Evolutionary conservation across 257 asterid species (phyloP).

Genomic region (Nicotiana tabacum): DNA sequence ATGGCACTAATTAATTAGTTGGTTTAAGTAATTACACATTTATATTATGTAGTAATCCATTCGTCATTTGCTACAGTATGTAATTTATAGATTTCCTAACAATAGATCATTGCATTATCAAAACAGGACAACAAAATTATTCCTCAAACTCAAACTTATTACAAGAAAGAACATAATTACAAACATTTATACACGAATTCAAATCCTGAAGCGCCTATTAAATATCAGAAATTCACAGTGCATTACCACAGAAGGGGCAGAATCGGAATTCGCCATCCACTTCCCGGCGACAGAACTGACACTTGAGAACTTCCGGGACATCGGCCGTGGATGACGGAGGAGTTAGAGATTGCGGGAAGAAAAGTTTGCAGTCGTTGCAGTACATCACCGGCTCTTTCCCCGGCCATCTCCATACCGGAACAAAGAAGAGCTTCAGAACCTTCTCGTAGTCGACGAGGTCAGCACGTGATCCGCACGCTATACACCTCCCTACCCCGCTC

Average conservation of each 20-base stretch:
- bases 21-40: not conserved
- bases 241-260: conserved; percentile 72
- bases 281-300: conserved; percentile 47
- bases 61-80: not conserved
- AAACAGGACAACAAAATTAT: not conserved
- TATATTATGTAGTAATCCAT: not conserved
- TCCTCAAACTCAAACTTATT: not conserved
- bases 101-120: not conserved
- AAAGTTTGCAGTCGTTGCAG: conserved; percentile 56
- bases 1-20: too few species aligned
- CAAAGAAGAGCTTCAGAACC: conserved; percentile 68
- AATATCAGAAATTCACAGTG: conserved; percentile 23
- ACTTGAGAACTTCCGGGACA: conserved; percentile 22
- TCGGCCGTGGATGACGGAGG: conserved; percentile 24
- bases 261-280: conserved; percentile 51
- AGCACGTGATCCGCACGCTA: conserved; percentile 66
- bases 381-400: conserved; percentile 62
- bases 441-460: conserved; percentile 82
- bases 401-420: conserved; percentile 85
- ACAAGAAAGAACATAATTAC: not conserved
- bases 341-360: conserved; percentile 47
- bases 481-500: conserved; percentile 61
- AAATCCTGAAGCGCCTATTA: not conserved
- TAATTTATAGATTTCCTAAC: not conserved
- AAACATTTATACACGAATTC: not conserved